Base-by-base conservation (phyloP, 495 filamentous ascomycete species). In the Cladorrhinum samala region DNA sequence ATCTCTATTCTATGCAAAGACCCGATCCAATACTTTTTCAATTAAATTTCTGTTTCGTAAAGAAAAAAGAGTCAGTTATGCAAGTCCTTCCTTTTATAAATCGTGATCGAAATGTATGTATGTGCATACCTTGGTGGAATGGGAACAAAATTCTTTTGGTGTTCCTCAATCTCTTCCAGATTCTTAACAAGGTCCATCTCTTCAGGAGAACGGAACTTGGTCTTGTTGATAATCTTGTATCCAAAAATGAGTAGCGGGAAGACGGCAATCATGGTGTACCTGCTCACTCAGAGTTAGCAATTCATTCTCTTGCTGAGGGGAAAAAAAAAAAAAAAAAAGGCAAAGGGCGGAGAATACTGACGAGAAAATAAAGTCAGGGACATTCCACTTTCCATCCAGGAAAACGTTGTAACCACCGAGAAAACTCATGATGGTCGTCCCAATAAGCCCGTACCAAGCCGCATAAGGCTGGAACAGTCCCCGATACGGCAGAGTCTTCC, bases 381-480 rank as follows among this genome's bases (percentile, higher is more conserved):
- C 58, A 45, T 84, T 75, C 87, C 88, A 91, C 4, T 57, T 50
- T 1, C 71, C 74, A 0, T 81, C 80, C 38, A 90, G 61, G 59
- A 93, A 93, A 9, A 90, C 87, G 0, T 78, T 78, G 56, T 90
- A 93, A 0, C 88, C 88, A 2, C 84, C 78, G 7, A 89, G 77
- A 57, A 91, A 85, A 7, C 81, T 75, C 85, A 91, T 91, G 53
- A 85, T 56, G 25, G 79, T 80, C 1, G 78, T 83, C 1, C 77
- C 79, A 0, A 62, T 63, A 1, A 89, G 65, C 0, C 77, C 86
- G 49, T 83, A 83, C 63, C 82, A 91, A 8, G 84, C 88, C 1
- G 80, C 73, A 58, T 81, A 89, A 8, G 88, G 88, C 66, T 91
- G 86, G 47, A 76, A 75, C 27, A 73, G 71, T 3, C 78, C 81